Conservation (phyloP, 2,329 filamentous ascomycete species). For the Akanthomyces muscarius region DNA sequence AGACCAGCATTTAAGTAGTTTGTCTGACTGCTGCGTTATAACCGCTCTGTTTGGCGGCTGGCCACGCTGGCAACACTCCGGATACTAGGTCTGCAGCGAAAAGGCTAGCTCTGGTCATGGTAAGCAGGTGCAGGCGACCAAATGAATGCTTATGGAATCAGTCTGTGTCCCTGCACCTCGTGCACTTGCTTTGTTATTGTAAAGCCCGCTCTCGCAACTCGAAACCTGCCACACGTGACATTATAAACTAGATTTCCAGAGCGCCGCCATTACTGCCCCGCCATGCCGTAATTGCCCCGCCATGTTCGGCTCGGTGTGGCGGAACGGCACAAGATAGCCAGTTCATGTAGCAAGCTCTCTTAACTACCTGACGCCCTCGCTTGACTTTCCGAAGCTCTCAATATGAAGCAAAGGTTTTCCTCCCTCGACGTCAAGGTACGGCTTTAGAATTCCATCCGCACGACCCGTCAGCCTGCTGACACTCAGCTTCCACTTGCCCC, state of each 20-base stretch:
- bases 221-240: conserved; percentile 1
- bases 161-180: background rate
- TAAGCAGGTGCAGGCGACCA: too few relatives aligned
- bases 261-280: background rate
- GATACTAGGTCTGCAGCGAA: too few relatives aligned
- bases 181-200: background rate
- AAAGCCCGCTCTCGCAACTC: background rate
- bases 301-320: background rate
- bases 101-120: too few relatives aligned
- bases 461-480: background rate
- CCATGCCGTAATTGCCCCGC: conserved; percentile 15
- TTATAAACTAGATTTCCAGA: background rate
- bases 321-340: background rate
- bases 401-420: conserved; percentile 76
- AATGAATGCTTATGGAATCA: too few relatives aligned
- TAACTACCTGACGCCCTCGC: background rate
- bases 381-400: conserved; percentile 21
- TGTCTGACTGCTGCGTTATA: too few relatives aligned
- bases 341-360: background rate
- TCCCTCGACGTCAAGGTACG: conserved; percentile 70
- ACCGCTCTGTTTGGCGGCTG: too few relatives aligned
- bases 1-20: too few relatives aligned
- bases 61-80: too few relatives aligned
- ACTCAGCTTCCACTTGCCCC: conserved; percentile 7
- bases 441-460: background rate